These are phyloP conservation scores for Colletotrichum sp. DNA, from an alignment of 2,329 filamentous ascomycete genomes.

Conservation along the genomic window DNA sequence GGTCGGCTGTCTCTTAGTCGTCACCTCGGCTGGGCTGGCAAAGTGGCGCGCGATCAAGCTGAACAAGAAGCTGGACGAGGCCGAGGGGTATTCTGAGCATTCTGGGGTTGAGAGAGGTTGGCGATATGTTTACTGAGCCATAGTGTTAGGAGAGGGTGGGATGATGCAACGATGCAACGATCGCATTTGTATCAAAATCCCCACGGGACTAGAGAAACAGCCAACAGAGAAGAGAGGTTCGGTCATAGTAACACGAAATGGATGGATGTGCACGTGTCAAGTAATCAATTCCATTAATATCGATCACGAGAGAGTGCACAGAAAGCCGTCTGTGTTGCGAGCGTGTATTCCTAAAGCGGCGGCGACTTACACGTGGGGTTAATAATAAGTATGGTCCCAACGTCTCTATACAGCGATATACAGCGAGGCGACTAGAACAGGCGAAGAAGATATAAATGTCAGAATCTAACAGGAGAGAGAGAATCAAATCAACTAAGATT, in stretches of 20 bases:
- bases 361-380: not conserved
- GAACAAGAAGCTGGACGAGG: conserved; percentile 30
- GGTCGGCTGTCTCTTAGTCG: conserved; percentile 71
- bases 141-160: not conserved
- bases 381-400: not conserved
- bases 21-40: conserved; percentile 21
- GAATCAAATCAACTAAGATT: not conserved
- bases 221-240: not conserved
- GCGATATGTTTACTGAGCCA: conserved; percentile 16
- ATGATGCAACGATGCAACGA: not conserved
- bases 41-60: conserved; percentile 24
- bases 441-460: not conserved
- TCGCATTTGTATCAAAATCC: not conserved
- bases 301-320: not conserved
- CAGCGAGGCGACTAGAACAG: not conserved
- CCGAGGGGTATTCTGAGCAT: conserved; percentile 25
- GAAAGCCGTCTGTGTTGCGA: not conserved
- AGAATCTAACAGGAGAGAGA: no score
- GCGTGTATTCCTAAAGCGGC: not conserved
- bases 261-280: not conserved
- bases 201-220: not conserved
- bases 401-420: not conserved
- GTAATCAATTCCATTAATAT: not conserved
- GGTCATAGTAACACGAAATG: not conserved
- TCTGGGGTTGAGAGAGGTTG: conserved; percentile 26